Evolutionary conservation across 768 basidiomycete species (phyloP).

Genomic region (Boletus fagicola): DNA sequence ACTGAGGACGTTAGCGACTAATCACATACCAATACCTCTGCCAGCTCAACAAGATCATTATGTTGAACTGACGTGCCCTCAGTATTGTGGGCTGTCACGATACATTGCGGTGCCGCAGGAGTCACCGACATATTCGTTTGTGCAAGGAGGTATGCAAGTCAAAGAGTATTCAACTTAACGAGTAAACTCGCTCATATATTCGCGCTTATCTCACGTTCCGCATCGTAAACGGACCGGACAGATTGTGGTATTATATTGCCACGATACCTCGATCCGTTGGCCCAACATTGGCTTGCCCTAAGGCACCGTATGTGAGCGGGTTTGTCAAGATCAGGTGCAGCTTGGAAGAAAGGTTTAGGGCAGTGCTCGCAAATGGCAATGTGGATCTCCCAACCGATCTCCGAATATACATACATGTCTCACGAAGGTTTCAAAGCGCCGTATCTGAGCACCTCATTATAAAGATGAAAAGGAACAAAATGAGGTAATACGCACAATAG

Average conservation of each 20-base stretch:
- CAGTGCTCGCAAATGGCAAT: not conserved
- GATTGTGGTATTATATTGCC: not conserved
- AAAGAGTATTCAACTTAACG: not conserved
- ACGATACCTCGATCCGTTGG: not conserved
- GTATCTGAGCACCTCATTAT: constrained; percentile 34
- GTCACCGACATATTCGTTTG: not conserved
- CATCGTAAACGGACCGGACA: not conserved
- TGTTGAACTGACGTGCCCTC: constrained; percentile 42
- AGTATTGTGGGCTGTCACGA: constrained; percentile 50
- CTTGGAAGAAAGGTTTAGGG: not conserved
- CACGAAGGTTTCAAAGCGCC: constrained; percentile 38
- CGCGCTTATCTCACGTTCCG: not conserved
- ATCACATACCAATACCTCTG: constrained; percentile 11
- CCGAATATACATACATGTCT: constrained; percentile 6
- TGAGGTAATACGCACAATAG: constrained; percentile 62
- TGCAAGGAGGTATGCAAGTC: not conserved
- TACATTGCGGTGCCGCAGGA: constrained; percentile 41
- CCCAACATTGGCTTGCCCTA: not conserved
- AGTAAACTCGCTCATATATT: not conserved
- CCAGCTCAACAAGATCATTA: constrained; percentile 30
- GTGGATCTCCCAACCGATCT: not conserved
- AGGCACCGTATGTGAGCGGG: not conserved
- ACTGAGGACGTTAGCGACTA: no score
- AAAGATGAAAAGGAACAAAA: not conserved
- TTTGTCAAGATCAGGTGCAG: not conserved